Evolutionary conservation across 163 green algal genomes (phyloP).

Genomic region (Coccomyxa subellipsoidea): DNA sequence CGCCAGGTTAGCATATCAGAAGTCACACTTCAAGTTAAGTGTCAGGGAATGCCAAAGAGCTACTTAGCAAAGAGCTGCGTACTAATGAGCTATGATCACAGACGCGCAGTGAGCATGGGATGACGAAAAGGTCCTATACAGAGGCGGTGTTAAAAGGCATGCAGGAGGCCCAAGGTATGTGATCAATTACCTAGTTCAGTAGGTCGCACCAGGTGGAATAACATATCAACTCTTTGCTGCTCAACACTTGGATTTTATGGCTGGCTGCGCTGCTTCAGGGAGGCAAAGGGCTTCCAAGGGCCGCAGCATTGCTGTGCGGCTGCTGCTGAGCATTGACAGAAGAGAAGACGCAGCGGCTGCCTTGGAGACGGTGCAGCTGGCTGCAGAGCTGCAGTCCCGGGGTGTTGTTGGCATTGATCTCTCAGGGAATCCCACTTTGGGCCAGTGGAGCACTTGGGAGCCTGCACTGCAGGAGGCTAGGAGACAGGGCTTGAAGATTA

Average conservation of each 20-base stretch:
- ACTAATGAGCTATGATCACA: background rate
- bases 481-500: conserved; percentile 53
- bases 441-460: conserved; percentile 52
- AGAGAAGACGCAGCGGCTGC: conserved; percentile 54
- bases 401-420: conserved; percentile 75
- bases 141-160: conserved; percentile 70
- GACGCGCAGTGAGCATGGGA: conserved; percentile 43
- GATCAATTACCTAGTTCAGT: no score
- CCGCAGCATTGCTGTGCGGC: conserved; percentile 15
- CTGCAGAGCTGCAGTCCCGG: conserved; percentile 13
- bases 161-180: background rate
- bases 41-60: no score
- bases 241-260: no score
- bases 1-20: background rate
- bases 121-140: conserved; percentile 76
- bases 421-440: conserved; percentile 70
- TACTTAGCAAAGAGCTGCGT: no score
- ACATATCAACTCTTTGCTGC: no score
- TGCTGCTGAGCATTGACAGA: conserved; percentile 82
- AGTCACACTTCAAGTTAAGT: no score
- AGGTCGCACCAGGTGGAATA: no score
- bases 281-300: no score
- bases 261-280: background rate
- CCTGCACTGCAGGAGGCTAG: conserved; percentile 55
- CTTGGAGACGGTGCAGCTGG: conserved; percentile 59